Percentiles rank a stretch among this genome's conserved stretches.
Evolutionary conservation across 495 filamentous ascomycete genomes (phyloP).

Genomic region (Hypoxylon rickii): DNA sequence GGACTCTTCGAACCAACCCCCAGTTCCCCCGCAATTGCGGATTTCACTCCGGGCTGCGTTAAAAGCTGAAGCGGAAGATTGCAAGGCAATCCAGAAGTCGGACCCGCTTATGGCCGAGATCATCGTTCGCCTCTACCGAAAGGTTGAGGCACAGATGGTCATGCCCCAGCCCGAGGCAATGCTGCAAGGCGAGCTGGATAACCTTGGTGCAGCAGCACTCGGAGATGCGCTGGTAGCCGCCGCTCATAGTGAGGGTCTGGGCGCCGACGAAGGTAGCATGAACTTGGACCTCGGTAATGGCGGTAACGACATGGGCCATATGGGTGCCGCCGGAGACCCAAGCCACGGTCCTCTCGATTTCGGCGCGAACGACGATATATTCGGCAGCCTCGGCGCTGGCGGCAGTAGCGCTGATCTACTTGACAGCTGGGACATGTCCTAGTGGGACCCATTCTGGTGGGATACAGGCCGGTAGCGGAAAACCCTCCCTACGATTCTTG

Average conservation of each 20-base stretch:
- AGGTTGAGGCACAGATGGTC: conserved; percentile 67
- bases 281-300: conserved; percentile 28
- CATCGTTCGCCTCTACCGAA: conserved; percentile 74
- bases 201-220: conserved; percentile 33
- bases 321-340: conserved; percentile 26
- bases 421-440: conserved; percentile 37
- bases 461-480: not conserved
- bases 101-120: conserved; percentile 67
- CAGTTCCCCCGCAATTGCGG: conserved; percentile 39
- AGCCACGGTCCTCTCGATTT: conserved; percentile 32
- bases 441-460: not conserved
- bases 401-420: conserved; percentile 25
- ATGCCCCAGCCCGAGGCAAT: conserved; percentile 40
- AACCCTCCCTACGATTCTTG: too few relatives aligned
- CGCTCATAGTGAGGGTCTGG: conserved; percentile 35
- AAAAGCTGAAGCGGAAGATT: conserved; percentile 63
- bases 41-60: conserved; percentile 71
- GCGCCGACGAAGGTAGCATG: conserved; percentile 29
- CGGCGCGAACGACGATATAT: conserved; percentile 33
- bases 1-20: conserved; percentile 30
- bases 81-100: conserved; percentile 62
- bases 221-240: conserved; percentile 43
- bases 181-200: conserved; percentile 37
- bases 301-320: conserved; percentile 30
- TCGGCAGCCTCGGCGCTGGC: conserved; percentile 21